Conservation (phyloP, 306 rosid genomes). For the Luffa aegyptiaca region DNA sequence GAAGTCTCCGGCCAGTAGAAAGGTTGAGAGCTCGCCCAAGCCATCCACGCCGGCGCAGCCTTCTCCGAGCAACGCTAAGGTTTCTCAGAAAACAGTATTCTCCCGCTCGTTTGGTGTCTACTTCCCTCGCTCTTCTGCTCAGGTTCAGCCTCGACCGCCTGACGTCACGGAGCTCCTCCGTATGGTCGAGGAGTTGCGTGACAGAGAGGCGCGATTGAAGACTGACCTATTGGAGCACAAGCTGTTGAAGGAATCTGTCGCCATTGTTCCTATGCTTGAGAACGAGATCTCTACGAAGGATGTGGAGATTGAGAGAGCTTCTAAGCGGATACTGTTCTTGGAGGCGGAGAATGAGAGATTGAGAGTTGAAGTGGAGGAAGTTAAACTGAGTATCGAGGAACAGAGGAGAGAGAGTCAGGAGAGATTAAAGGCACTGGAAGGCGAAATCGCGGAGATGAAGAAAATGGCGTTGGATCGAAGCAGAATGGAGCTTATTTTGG, state of each 20-base stretch:
- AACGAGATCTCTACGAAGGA: conserved; percentile 46
- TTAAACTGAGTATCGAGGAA: conserved; percentile 24
- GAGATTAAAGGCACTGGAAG: conserved; percentile 44
- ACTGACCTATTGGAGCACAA: conserved; percentile 83
- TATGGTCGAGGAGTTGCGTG: conserved; percentile 76
- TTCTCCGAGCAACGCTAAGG: conserved; percentile 37
- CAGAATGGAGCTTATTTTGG: conserved; percentile 18
- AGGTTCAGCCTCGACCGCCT: conserved; percentile 92
- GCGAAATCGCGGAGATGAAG: conserved; percentile 51
- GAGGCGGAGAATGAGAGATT: conserved; percentile 47
- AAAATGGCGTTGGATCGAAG: conserved; percentile 34
- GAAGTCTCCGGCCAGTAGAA: conserved; percentile 48
- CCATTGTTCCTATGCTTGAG: conserved; percentile 72
- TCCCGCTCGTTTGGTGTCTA: conserved; percentile 75
- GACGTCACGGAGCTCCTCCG: conserved; percentile 85
- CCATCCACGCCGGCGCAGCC: conserved; percentile 31
- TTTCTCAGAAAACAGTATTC: conserved; percentile 63
- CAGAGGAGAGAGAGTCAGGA: conserved; percentile 33
- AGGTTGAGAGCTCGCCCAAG: conserved; percentile 40
- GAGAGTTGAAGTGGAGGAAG: conserved; percentile 27
- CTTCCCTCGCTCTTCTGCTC: conserved; percentile 91
- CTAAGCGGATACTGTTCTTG: conserved; percentile 24
- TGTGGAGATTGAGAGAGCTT: conserved; percentile 40
- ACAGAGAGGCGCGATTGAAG: conserved; percentile 79
- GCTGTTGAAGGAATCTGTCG: conserved; percentile 64